phyloP scores from a whole-genome alignment of 169 alveolate genomes.

The Cryptosporidium tyzzeri region DNA sequence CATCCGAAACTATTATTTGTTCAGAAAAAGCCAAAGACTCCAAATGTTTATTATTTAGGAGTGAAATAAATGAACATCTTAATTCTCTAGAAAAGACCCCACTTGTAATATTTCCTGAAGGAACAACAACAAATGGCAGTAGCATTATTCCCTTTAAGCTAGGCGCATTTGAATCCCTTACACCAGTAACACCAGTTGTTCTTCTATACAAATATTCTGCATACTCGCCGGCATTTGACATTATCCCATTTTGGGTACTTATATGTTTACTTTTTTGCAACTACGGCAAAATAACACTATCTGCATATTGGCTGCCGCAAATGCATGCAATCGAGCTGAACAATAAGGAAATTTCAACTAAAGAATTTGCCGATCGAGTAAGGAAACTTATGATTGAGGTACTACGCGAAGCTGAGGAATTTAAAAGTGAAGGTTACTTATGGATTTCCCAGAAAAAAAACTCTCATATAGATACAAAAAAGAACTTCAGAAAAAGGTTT shows the following conservation, averaged over 20 bases:
- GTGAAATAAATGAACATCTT: slow-evolving; percentile 14
- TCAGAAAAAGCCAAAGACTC: neutral
- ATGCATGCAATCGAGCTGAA: neutral
- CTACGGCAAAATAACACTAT: slow-evolving; percentile 25
- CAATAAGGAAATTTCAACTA: neutral
- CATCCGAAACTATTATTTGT: neutral
- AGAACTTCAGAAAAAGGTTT: neutral
- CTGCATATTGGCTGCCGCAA: slow-evolving; percentile 63
- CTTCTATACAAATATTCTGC: slow-evolving; percentile 19
- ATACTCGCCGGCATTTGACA: slow-evolving; percentile 59
- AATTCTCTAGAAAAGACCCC: slow-evolving; percentile 59
- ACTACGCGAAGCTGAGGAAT: neutral
- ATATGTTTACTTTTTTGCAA: slow-evolving; percentile 47
- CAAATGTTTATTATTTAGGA: neutral
- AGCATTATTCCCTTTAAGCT: slow-evolving; percentile 81
- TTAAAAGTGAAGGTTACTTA: neutral
- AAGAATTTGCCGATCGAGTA: neutral
- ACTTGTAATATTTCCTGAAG: slow-evolving; percentile 86
- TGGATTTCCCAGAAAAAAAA: neutral
- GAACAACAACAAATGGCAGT: slow-evolving; percentile 86
- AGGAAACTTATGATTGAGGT: neutral
- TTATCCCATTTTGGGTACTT: slow-evolving; percentile 59
- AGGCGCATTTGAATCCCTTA: slow-evolving; percentile 85
- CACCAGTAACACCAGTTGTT: slow-evolving; percentile 82
- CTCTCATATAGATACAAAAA: neutral